Conservation (phyloP, 352 stramenopile genomes). For the Phytophthora syringae region DNA sequence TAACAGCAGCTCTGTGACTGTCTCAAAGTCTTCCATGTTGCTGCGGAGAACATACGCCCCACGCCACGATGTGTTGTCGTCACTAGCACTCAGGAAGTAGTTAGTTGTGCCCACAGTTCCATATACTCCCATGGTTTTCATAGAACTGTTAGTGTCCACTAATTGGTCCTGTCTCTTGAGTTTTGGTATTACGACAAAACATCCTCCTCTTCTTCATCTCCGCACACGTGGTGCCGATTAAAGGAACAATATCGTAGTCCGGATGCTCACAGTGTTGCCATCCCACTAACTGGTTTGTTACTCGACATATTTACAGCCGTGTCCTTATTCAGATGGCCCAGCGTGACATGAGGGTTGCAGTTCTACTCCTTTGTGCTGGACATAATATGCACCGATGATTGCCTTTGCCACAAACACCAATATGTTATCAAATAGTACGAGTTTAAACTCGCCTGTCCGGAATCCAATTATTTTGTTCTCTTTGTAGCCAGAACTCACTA, state of each 20-base stretch:
- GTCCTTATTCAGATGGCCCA: neutral
- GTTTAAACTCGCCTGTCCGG: neutral
- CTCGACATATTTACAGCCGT: neutral
- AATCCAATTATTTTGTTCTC: neutral
- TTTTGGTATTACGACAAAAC: constrained; percentile 17
- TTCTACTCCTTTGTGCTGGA: neutral
- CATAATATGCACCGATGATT: neutral
- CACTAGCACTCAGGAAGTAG: neutral
- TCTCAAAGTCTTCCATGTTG: constrained; percentile 12
- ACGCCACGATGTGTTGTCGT: constrained; percentile 18
- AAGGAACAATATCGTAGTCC: neutral
- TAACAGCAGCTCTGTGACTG: neutral
- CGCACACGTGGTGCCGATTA: constrained; percentile 5
- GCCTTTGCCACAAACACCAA: neutral
- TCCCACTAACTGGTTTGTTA: neutral
- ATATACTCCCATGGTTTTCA: constrained; percentile 13
- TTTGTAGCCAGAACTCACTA: constrained; percentile 9
- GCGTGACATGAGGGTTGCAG: neutral
- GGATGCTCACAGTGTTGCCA: neutral
- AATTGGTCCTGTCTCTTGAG: constrained; percentile 2
- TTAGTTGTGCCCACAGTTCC: neutral
- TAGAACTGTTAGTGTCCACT: constrained; percentile 18
- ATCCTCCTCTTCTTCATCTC: constrained; percentile 21
- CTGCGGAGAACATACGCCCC: constrained; percentile 10
- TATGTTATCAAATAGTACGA: neutral